Percentiles rank a stretch among this genome's conserved stretches.
phyloP scores from a whole-genome alignment of 768 basidiomycete species.

The Boletus vinaceobasis region DNA sequence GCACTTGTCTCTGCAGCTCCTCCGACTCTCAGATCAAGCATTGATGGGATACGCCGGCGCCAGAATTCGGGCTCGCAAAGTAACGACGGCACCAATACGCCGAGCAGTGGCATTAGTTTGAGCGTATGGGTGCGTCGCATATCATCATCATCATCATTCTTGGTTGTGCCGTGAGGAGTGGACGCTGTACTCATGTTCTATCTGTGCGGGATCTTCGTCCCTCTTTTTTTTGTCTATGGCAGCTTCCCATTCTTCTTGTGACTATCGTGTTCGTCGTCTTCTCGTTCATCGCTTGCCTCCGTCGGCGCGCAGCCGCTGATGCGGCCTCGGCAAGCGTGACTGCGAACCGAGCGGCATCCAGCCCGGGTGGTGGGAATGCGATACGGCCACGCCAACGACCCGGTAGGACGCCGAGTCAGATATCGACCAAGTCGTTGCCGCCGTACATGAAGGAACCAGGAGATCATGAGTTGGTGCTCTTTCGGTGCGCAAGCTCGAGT shows the following conservation, averaged over 20 bases:
- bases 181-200: background rate
- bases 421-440: conserved; percentile 74
- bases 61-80: background rate
- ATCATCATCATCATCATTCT: too few relatives aligned
- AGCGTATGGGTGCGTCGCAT: conserved; percentile 26
- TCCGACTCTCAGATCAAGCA: background rate
- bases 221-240: background rate
- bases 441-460: conserved; percentile 83
- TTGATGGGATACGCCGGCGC: background rate
- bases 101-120: conserved; percentile 8
- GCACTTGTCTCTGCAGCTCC: conserved; percentile 10
- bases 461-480: conserved; percentile 75
- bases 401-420: conserved; percentile 71
- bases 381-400: conserved; percentile 29
- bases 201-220: background rate
- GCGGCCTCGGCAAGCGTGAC: background rate
- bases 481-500: conserved; percentile 32
- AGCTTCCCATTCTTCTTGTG: conserved; percentile 30
- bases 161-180: background rate
- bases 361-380: conserved; percentile 11
- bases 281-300: conserved; percentile 21
- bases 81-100: background rate
- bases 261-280: conserved; percentile 20
- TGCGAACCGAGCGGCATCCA: background rate
- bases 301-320: conserved; percentile 12